Evolutionary conservation across 2,329 filamentous ascomycete species (phyloP).

Genomic region (Colletotrichum trifolii): DNA sequence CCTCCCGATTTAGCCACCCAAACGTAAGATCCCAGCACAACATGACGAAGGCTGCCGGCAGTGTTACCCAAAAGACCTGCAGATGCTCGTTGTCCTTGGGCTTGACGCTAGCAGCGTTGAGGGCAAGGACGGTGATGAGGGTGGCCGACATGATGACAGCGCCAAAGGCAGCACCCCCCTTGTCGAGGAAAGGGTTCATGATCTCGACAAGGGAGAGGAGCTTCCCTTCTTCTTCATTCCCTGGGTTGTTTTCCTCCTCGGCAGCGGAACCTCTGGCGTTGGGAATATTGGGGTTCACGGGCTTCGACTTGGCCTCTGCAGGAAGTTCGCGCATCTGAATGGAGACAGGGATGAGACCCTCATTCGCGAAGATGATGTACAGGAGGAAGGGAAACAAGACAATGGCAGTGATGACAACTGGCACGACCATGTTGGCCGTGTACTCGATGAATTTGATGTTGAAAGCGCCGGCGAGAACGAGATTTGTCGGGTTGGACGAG

Average conservation of each 20-base stretch:
- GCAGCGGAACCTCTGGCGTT: conserved; percentile 66
- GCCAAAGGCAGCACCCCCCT: conserved; percentile 71
- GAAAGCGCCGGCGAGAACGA: conserved; percentile 79
- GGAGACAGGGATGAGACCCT: conserved; percentile 70
- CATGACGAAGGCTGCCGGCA: conserved; percentile 76
- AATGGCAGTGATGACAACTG: conserved; percentile 74
- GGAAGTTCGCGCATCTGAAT: conserved; percentile 78
- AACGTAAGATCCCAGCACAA: conserved; percentile 73
- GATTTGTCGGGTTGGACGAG: conserved; percentile 81
- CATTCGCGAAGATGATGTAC: conserved; percentile 74
- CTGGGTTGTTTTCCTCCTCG: conserved; percentile 54
- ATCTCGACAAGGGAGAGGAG: conserved; percentile 75
- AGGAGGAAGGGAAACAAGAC: conserved; percentile 76
- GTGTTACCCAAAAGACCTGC: conserved; percentile 75
- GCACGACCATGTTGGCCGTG: conserved; percentile 82
- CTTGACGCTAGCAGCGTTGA: conserved; percentile 70
- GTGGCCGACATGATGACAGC: conserved; percentile 74
- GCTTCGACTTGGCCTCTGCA: conserved; percentile 64
- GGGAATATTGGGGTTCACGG: conserved; percentile 80
- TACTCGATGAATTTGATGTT: conserved; percentile 78
- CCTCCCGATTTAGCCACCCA: conserved; percentile 71
- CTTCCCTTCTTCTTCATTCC: conserved; percentile 61
- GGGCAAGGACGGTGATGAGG: conserved; percentile 70
- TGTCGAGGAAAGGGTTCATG: conserved; percentile 80
- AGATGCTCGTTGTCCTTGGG: conserved; percentile 52